These are phyloP conservation scores for Colletotrichum horii DNA, from an alignment of 2,329 filamentous ascomycete species.

Conservation along the genomic window DNA sequence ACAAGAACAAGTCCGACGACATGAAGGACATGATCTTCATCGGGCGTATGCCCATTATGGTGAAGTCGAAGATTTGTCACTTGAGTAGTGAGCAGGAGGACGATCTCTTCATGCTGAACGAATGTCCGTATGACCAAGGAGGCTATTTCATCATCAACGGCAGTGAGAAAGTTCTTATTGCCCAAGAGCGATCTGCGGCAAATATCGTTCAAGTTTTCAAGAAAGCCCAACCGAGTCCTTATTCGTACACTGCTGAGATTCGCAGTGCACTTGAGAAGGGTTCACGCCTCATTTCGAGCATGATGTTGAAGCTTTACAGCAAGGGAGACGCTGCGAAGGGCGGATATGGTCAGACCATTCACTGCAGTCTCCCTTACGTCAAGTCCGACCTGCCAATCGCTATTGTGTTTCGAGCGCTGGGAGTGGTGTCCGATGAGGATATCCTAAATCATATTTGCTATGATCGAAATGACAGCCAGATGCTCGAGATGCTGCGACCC, in stretches of 20 bases:
- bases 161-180: constrained; percentile 97
- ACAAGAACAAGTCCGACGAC: constrained; percentile 56
- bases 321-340: constrained; percentile 83
- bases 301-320: constrained; percentile 87
- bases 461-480: constrained; percentile 91
- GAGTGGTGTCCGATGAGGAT: constrained; percentile 96
- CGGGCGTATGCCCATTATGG: constrained; percentile 95
- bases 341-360: constrained; percentile 85
- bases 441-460: constrained; percentile 98
- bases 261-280: constrained; percentile 96
- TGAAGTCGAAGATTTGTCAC: constrained; percentile 96
- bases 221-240: constrained; percentile 91
- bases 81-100: constrained; percentile 84
- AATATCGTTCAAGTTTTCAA: constrained; percentile 99
- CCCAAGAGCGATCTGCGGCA: constrained; percentile 94
- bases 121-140: constrained; percentile 97
- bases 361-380: constrained; percentile 90
- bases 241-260: constrained; percentile 93
- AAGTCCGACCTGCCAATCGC: constrained; percentile 93
- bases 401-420: constrained; percentile 93
- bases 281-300: constrained; percentile 89
- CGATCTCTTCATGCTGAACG: constrained; percentile 87
- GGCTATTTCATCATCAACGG: constrained; percentile 99
- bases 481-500: constrained; percentile 96
- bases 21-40: constrained; percentile 83